These are phyloP conservation scores for Incumbomyces lentus DNA, from an alignment of 2,329 filamentous ascomycete genomes.

Conservation along the genomic window DNA sequence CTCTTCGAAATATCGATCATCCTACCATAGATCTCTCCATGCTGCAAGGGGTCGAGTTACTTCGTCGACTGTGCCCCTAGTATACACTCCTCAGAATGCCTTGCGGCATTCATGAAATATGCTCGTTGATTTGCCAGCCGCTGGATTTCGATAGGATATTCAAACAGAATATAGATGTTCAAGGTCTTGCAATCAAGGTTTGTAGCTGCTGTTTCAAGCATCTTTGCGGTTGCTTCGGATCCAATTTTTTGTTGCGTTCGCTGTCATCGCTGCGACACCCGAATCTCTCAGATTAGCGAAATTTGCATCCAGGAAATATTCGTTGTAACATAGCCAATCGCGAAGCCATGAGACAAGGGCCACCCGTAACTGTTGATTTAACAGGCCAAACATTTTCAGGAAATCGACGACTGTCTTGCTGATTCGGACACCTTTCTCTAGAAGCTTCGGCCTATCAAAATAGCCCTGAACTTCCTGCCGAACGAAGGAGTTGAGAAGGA, in stretches of 20 bases:
- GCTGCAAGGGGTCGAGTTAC: too few relatives aligned
- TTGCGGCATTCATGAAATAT: too few relatives aligned
- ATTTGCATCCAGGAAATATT: not conserved
- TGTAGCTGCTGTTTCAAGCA: not conserved
- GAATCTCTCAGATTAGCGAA: not conserved
- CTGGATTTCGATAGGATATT: too few relatives aligned
- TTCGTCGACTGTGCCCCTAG: too few relatives aligned
- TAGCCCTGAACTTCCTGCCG: conserved; percentile 5
- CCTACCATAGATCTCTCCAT: too few relatives aligned
- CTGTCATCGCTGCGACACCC: not conserved
- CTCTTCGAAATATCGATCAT: too few relatives aligned
- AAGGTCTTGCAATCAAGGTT: too few relatives aligned
- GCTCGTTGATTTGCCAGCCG: too few relatives aligned
- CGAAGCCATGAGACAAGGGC: conserved; percentile 4
- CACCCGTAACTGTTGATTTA: not conserved
- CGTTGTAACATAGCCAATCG: conserved; percentile 3
- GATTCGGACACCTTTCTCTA: not conserved
- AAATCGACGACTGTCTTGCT: conserved; percentile 2
- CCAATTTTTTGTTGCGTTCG: conserved; percentile 1
- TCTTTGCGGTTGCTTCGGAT: not conserved
- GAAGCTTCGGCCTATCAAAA: conserved; percentile 2
- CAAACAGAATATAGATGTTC: too few relatives aligned
- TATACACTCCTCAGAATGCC: too few relatives aligned
- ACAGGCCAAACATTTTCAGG: conserved; percentile 1
- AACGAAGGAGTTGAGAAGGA: conserved; percentile 6